A percentile compares a stretch with the other conserved stretches of the same genome.
Evolutionary conservation across 805 yeast genomes (phyloP).

Genomic region (Suhomyces emberorum): DNA sequence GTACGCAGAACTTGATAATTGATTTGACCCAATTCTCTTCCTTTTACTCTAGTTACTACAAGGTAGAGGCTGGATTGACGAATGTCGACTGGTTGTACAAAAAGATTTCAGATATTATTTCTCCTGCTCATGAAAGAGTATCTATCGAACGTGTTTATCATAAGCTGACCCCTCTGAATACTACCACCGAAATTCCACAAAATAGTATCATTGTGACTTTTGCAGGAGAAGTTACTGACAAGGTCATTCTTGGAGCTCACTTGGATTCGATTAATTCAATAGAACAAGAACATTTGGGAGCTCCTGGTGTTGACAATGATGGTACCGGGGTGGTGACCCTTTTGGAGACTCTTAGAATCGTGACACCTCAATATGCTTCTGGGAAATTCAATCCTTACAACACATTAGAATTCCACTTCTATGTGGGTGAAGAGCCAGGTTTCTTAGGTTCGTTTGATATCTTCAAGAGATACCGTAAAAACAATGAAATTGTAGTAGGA

Average conservation of each 20-base stretch:
- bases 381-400: slow-evolving; percentile 54
- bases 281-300: slow-evolving; percentile 61
- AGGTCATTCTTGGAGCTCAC: slow-evolving; percentile 83
- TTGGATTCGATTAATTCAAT: slow-evolving; percentile 78
- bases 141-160: slow-evolving; percentile 55
- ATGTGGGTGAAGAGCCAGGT: slow-evolving; percentile 94
- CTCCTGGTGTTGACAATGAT: slow-evolving; percentile 97
- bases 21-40: slow-evolving; percentile 53
- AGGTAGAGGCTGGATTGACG: slow-evolving; percentile 63
- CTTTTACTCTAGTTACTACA: no score
- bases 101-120: slow-evolving; percentile 41
- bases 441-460: slow-evolving; percentile 81
- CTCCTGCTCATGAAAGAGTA: slow-evolving; percentile 21
- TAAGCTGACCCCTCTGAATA: no score
- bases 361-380: slow-evolving; percentile 32
- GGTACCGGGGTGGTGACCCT: slow-evolving; percentile 84
- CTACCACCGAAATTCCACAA: slow-evolving; percentile 78
- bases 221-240: slow-evolving; percentile 45
- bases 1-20: slow-evolving; percentile 44
- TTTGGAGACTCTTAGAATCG: slow-evolving; percentile 68
- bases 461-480: slow-evolving; percentile 50
- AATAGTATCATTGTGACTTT: slow-evolving; percentile 68
- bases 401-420: slow-evolving; percentile 89
- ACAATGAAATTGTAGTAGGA: slow-evolving; percentile 57
- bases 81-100: slow-evolving; percentile 68